Conservation (phyloP, 805 yeast genomes). For the Metschnikowia noctiluminum region DNA sequence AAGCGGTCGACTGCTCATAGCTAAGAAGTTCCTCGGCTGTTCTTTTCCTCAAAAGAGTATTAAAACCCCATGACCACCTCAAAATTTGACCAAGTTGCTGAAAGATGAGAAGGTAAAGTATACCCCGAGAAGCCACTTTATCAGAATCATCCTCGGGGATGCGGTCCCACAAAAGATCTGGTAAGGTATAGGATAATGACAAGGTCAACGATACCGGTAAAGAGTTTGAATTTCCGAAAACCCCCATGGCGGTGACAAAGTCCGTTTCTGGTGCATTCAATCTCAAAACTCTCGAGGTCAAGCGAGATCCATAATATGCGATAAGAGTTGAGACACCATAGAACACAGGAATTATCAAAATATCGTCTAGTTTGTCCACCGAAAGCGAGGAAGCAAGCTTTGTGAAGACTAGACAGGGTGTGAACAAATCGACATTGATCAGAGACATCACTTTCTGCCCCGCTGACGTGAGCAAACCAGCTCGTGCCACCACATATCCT, state of each 20-base stretch:
- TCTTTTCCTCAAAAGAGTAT: constrained; percentile 57
- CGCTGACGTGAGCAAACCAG: constrained; percentile 62
- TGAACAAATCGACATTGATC: constrained; percentile 86
- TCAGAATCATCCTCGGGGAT: constrained; percentile 62
- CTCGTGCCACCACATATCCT: constrained; percentile 80
- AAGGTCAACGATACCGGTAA: constrained; percentile 89
- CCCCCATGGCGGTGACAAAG: constrained; percentile 95
- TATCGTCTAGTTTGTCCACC: constrained; percentile 71
- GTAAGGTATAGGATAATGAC: constrained; percentile 72
- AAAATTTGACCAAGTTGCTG: constrained; percentile 82
- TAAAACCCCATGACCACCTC: constrained; percentile 88
- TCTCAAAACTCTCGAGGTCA: constrained; percentile 49
- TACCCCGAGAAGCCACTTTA: constrained; percentile 75
- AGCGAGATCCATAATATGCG: constrained; percentile 59
- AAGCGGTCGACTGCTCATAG: constrained; percentile 3
- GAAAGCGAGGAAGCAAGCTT: constrained; percentile 70
- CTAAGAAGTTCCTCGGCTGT: constrained; percentile 31
- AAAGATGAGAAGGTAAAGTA: constrained; percentile 66
- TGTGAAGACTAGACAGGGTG: constrained; percentile 91
- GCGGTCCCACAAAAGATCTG: constrained; percentile 73
- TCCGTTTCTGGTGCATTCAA: constrained; percentile 76
- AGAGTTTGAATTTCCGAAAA: constrained; percentile 93
- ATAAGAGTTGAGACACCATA: constrained; percentile 80
- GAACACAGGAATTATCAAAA: constrained; percentile 79
- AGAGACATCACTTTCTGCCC: constrained; percentile 77